Evolutionary conservation across 352 stramenopile species (phyloP).

Genomic region (Pythium aristosporum): DNA sequence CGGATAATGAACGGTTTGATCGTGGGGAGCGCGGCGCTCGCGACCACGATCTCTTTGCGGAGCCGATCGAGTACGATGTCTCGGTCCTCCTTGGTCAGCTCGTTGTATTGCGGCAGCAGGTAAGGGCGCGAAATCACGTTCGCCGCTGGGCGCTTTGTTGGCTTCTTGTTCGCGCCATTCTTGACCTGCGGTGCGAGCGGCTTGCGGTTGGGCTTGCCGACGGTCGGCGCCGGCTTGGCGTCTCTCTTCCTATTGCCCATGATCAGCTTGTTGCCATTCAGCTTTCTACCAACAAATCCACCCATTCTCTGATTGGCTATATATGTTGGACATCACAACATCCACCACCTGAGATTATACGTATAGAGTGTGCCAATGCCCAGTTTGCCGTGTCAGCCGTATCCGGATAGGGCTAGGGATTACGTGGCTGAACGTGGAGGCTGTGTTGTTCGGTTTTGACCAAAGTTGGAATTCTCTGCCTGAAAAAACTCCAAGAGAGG

Average conservation of each 20-base stretch:
- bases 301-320: constrained; percentile 14
- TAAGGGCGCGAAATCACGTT: constrained; percentile 38
- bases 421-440: constrained; percentile 5
- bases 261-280: background rate
- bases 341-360: constrained; percentile 1
- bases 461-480: background rate
- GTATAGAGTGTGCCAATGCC: constrained; percentile 14
- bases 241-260: constrained; percentile 24
- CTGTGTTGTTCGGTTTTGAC: constrained; percentile 1
- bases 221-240: constrained; percentile 8
- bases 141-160: constrained; percentile 18
- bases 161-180: constrained; percentile 8
- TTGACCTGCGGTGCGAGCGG: constrained; percentile 22
- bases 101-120: constrained; percentile 49
- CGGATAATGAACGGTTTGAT: constrained; percentile 34
- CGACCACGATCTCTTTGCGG: constrained; percentile 54
- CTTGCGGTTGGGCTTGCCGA: constrained; percentile 22
- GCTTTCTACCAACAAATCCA: background rate
- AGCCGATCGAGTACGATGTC: constrained; percentile 80
- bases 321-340: constrained; percentile 12
- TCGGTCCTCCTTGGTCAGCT: constrained; percentile 67
- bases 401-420: constrained; percentile 12
- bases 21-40: constrained; percentile 9
- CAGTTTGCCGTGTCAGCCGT: constrained; percentile 8
- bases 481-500: background rate